These are phyloP conservation scores for Hibiscus trionum DNA, from an alignment of 345 rosid species.

Conservation along the genomic window DNA sequence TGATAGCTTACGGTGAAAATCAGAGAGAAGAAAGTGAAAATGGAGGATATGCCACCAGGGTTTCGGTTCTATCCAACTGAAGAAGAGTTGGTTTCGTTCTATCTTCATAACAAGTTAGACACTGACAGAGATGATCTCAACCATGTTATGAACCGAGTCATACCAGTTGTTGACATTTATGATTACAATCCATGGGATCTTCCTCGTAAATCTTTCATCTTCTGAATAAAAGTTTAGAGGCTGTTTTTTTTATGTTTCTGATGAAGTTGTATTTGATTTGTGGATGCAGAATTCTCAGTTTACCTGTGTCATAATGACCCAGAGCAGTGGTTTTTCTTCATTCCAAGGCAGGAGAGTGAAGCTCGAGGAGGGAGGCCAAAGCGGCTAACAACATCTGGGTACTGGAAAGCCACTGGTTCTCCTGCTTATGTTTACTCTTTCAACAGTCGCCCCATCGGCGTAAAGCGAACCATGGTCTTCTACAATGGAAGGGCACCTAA, in stretches of 20 bases:
- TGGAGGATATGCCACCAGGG: conserved; percentile 38
- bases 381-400: conserved; percentile 31
- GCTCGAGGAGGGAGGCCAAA: conserved; percentile 35
- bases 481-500: conserved; percentile 41
- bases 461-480: conserved; percentile 41
- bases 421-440: conserved; percentile 29
- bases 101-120: conserved; percentile 33
- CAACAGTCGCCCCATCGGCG: conserved; percentile 23
- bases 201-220: conserved; percentile 24
- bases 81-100: conserved; percentile 41
- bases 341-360: conserved; percentile 35
- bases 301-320: conserved; percentile 26
- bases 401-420: conserved; percentile 46
- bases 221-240: background rate
- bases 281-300: conserved; percentile 23
- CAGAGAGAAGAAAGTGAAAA: conserved; percentile 5
- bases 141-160: conserved; percentile 33
- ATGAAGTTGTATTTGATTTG: background rate
- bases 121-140: conserved; percentile 25
- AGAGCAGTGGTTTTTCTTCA: conserved; percentile 48
- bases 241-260: background rate
- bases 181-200: conserved; percentile 40
- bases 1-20: background rate
- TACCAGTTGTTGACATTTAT: conserved; percentile 42
- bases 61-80: conserved; percentile 61